phyloP scores from a whole-genome alignment of 331 rosid genomes.

The Quercus tomentella region DNA sequence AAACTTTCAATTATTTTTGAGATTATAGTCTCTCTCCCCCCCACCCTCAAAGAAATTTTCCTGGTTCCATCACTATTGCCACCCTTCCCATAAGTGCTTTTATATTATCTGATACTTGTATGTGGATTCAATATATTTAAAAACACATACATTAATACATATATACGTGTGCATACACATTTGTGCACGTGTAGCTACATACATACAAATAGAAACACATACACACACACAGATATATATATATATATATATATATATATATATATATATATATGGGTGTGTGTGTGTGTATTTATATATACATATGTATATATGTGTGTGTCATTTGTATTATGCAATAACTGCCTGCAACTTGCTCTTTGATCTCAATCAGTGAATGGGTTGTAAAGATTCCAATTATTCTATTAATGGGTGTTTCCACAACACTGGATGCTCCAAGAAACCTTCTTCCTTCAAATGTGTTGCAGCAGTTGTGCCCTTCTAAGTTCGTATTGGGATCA shows the following conservation, averaged over 20 bases:
- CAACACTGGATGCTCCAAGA: constrained; percentile 70
- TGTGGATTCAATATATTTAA: background rate
- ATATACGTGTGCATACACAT: background rate
- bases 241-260: no score
- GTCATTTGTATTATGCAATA: background rate
- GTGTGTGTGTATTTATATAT: background rate
- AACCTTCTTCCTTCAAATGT: constrained; percentile 66
- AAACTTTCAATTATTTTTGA: no score
- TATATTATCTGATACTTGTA: background rate
- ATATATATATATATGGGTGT: no score
- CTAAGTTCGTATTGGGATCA: constrained; percentile 62
- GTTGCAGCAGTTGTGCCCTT: constrained; percentile 59
- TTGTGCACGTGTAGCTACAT: background rate
- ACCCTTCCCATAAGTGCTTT: background rate
- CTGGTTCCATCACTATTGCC: background rate
- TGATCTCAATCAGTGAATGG: constrained; percentile 74
- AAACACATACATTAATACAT: no score
- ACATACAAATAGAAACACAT: background rate
- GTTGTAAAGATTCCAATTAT: constrained; percentile 71
- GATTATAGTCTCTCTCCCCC: no score
- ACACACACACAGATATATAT: background rate
- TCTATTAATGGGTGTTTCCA: constrained; percentile 84
- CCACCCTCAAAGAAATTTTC: no score
- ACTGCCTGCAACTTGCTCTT: constrained; percentile 10
- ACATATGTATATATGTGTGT: background rate